Evolutionary conservation across 805 yeast genomes (phyloP).

Genomic region (Pichia eremophila): DNA sequence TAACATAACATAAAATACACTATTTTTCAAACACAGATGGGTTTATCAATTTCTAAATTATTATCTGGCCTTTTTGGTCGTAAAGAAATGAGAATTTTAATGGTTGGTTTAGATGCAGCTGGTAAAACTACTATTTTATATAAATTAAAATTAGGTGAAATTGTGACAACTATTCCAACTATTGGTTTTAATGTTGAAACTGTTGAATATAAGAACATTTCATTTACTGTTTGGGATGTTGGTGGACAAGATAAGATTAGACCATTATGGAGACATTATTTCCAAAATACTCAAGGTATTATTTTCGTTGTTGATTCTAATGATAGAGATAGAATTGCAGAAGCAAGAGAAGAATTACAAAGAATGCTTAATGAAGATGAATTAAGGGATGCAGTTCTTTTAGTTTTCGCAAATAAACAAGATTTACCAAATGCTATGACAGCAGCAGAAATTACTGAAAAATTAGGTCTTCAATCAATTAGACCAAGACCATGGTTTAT

Average conservation of each 20-base stretch:
- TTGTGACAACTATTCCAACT: conserved; percentile 93
- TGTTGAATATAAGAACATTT: conserved; percentile 92
- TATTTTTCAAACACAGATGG: conserved; percentile 48
- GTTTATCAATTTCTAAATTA: conserved; percentile 89
- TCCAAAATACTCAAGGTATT: conserved; percentile 97
- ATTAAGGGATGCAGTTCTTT: conserved; percentile 89
- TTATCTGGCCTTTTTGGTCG: conserved; percentile 93
- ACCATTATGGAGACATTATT: conserved; percentile 98
- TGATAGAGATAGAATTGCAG: conserved; percentile 95
- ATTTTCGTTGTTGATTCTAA: conserved; percentile 96
- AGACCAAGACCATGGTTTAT: conserved; percentile 99
- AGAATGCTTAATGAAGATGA: conserved; percentile 98
- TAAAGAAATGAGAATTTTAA: conserved; percentile 95
- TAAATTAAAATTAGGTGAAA: conserved; percentile 91
- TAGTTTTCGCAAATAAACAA: conserved; percentile 96
- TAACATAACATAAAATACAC: not conserved
- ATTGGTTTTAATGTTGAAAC: conserved; percentile 97
- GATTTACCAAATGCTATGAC: conserved; percentile 99
- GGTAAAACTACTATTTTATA: conserved; percentile 96
- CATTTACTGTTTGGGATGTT: conserved; percentile 97
- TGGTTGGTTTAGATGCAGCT: conserved; percentile 98
- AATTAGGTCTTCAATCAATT: conserved; percentile 91
- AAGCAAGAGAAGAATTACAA: conserved; percentile 96
- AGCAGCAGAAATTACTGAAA: conserved; percentile 97
- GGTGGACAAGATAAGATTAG: conserved; percentile 99